A percentile compares a stretch with the other conserved stretches of the same genome.
Conservation (phyloP, 352 stramenopile genomes). For the Poterioochromonas sp. region DNA sequence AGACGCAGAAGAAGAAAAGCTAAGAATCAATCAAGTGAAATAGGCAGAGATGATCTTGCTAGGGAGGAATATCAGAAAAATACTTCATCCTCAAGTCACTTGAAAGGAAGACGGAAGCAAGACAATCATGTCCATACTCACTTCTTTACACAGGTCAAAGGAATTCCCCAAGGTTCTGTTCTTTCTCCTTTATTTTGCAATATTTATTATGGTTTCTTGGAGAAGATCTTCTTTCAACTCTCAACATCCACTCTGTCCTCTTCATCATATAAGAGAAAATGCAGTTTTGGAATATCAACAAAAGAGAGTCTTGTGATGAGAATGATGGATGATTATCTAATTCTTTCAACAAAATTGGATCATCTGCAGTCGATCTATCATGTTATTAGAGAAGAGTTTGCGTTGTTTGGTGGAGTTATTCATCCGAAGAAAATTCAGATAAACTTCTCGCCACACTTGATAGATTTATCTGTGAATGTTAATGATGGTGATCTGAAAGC, state of each 20-base stretch:
- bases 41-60: neutral
- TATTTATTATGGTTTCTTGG: constrained; percentile 6
- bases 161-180: constrained; percentile 22
- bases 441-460: neutral
- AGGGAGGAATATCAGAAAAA: neutral
- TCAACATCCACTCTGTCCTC: no score
- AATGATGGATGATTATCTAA: constrained; percentile 12
- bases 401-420: neutral
- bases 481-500: neutral
- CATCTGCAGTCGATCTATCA: neutral
- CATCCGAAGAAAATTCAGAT: neutral
- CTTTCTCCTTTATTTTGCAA: constrained; percentile 11
- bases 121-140: neutral
- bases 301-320: neutral
- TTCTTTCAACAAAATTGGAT: neutral
- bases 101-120: neutral
- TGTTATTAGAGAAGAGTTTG: neutral
- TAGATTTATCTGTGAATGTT: neutral
- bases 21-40: no score
- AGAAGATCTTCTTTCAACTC: neutral
- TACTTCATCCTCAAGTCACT: neutral
- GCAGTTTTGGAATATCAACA: neutral
- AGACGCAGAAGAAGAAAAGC: no score
- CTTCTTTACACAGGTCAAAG: constrained; percentile 4
- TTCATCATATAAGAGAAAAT: no score